A percentile compares a stretch with the other conserved stretches of the same genome.
Conservation (phyloP, 2,329 filamentous ascomycete species). For the Chaetomium sp. region DNA sequence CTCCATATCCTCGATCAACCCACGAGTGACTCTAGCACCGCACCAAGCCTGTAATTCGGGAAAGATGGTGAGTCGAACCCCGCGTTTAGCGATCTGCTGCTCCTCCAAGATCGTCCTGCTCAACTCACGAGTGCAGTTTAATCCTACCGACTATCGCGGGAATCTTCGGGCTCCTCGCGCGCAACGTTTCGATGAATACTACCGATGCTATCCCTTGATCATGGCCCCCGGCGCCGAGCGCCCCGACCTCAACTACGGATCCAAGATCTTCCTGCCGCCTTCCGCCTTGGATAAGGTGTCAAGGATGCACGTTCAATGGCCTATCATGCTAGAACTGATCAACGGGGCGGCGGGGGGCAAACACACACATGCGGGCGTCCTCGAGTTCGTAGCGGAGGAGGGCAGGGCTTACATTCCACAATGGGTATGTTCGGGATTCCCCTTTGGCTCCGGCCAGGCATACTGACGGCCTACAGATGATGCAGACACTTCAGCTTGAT, state of each 20-base stretch:
- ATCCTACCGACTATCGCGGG: constrained; percentile 34
- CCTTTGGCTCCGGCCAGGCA: neutral
- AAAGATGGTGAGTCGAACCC: constrained; percentile 27
- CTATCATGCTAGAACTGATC: constrained; percentile 92
- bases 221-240: constrained; percentile 93
- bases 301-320: constrained; percentile 92
- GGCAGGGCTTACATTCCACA: constrained; percentile 94
- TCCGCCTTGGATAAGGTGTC: constrained; percentile 97
- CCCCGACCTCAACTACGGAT: constrained; percentile 89
- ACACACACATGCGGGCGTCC: constrained; percentile 88
- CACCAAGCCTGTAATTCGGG: neutral
- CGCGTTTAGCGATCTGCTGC: neutral
- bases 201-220: constrained; percentile 91
- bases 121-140: constrained; percentile 36
- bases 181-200: constrained; percentile 96
- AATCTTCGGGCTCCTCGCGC: constrained; percentile 49
- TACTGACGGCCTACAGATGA: constrained; percentile 63
- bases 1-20: neutral
- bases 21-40: neutral
- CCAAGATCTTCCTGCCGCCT: constrained; percentile 96
- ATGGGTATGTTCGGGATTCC: constrained; percentile 64
- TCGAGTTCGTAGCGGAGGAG: constrained; percentile 97
- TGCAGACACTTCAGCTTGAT: constrained; percentile 87
- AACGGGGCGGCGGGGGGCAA: constrained; percentile 78
- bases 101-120: neutral